These are phyloP conservation scores for Scytalidium lignicola DNA, from an alignment of 2,329 filamentous ascomycete genomes.

Conservation along the genomic window DNA sequence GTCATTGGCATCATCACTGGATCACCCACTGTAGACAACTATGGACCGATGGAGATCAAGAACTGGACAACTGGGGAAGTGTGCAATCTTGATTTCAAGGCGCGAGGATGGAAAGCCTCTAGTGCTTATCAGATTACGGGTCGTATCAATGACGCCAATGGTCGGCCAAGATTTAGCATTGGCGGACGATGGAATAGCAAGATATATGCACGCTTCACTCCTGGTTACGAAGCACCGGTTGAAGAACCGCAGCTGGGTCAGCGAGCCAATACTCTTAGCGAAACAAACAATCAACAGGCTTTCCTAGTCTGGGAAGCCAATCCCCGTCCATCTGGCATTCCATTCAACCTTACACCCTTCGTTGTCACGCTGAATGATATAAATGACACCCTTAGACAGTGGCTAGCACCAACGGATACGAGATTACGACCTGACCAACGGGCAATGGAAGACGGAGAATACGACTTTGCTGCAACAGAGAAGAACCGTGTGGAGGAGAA, in stretches of 20 bases:
- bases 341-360: slow-evolving; percentile 96
- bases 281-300: slow-evolving; percentile 46
- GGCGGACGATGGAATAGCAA: slow-evolving; percentile 97
- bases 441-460: slow-evolving; percentile 98
- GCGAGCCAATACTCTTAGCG: slow-evolving; percentile 45
- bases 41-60: slow-evolving; percentile 93
- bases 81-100: slow-evolving; percentile 88
- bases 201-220: slow-evolving; percentile 88
- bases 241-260: slow-evolving; percentile 46
- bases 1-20: slow-evolving; percentile 99
- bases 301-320: slow-evolving; percentile 94
- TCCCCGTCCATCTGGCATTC: slow-evolving; percentile 72
- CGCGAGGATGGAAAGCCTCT: slow-evolving; percentile 90
- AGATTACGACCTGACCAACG: slow-evolving; percentile 90
- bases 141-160: slow-evolving; percentile 73
- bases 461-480: slow-evolving; percentile 86
- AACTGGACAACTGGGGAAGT: slow-evolving; percentile 94
- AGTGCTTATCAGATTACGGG: slow-evolving; percentile 86
- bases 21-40: slow-evolving; percentile 95
- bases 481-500: slow-evolving; percentile 94
- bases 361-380: slow-evolving; percentile 91
- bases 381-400: slow-evolving; percentile 70
- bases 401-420: slow-evolving; percentile 88
- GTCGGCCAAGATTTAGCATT: slow-evolving; percentile 81
- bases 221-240: slow-evolving; percentile 76